Percentiles rank a stretch among this genome's conserved stretches.
phyloP scores from a whole-genome alignment of 2,329 filamentous ascomycete genomes.

The Aspergillus fijiensis region DNA sequence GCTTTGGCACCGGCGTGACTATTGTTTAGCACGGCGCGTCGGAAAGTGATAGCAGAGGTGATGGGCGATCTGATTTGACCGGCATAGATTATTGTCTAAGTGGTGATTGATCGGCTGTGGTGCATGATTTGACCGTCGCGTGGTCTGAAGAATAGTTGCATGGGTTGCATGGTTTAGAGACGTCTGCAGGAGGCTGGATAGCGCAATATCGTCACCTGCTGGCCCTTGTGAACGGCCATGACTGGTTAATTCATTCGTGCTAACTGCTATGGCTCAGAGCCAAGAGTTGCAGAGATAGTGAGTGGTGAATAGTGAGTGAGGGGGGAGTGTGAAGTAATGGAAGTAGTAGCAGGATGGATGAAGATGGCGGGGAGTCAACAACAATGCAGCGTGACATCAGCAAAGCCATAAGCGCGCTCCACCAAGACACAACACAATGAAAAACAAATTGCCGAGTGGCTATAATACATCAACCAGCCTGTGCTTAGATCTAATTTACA shows the following conservation, averaged over 20 bases:
- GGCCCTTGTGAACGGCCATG: not conserved
- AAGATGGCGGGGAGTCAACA: not conserved
- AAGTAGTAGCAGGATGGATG: not conserved
- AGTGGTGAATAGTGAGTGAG: not conserved
- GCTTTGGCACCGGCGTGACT: slow-evolving; percentile 16
- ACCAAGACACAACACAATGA: not conserved
- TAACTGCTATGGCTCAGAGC: not conserved
- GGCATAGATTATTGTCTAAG: not conserved
- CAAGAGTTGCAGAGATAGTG: not conserved
- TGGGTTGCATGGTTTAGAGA: not conserved
- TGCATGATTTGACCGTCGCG: not conserved
- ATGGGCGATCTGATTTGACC: not conserved
- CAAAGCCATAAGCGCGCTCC: not conserved
- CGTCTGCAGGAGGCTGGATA: not conserved
- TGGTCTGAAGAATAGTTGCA: not conserved
- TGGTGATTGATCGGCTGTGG: not conserved
- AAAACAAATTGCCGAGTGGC: not conserved
- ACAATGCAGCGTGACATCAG: not conserved
- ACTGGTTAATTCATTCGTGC: not conserved
- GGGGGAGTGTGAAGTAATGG: not conserved
- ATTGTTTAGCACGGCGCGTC: slow-evolving; percentile 19
- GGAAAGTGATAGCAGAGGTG: not conserved
- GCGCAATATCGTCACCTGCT: not conserved
- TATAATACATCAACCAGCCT: not conserved
- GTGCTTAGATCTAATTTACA: slow-evolving; percentile 20